Evolutionary conservation across 306 rosid species (phyloP).

Genomic region (Lathyrus sativus): DNA sequence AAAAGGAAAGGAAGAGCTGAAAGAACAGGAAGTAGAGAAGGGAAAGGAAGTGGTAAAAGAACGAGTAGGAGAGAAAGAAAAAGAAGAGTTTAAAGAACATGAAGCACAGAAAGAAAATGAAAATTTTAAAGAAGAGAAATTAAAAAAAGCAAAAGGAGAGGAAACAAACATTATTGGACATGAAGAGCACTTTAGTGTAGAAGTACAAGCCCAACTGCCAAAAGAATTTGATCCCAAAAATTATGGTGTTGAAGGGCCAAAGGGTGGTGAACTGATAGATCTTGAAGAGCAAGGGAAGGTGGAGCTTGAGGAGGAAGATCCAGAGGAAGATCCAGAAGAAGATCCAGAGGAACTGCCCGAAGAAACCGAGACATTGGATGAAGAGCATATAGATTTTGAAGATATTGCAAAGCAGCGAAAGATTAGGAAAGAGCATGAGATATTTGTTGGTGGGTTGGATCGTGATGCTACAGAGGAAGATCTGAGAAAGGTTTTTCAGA

Average conservation of each 20-base stretch:
- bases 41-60: slow-evolving; percentile 21
- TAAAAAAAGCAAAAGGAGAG: slow-evolving; percentile 39
- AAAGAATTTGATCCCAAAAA: slow-evolving; percentile 37
- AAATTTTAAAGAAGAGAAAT: slow-evolving; percentile 31
- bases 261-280: slow-evolving; percentile 51
- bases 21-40: slow-evolving; percentile 34
- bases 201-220: slow-evolving; percentile 40
- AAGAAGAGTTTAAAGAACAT: slow-evolving; percentile 4
- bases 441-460: slow-evolving; percentile 84
- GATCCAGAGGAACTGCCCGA: slow-evolving; percentile 47
- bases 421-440: slow-evolving; percentile 68
- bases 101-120: slow-evolving; percentile 32
- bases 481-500: slow-evolving; percentile 66
- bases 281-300: slow-evolving; percentile 54
- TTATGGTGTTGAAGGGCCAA: slow-evolving; percentile 39
- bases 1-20: slow-evolving; percentile 9
- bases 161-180: slow-evolving; percentile 37
- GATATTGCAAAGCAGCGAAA: slow-evolving; percentile 59
- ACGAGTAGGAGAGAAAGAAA: slow-evolving; percentile 7
- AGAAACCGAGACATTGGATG: slow-evolving; percentile 50
- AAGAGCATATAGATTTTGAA: slow-evolving; percentile 54
- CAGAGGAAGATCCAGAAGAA: slow-evolving; percentile 55
- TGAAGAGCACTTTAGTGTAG: slow-evolving; percentile 35
- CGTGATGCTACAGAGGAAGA: slow-evolving; percentile 77
- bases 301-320: slow-evolving; percentile 53